These are phyloP conservation scores for Phytophthora parvispora DNA, from an alignment of 352 stramenopile species.

Conservation along the genomic window DNA sequence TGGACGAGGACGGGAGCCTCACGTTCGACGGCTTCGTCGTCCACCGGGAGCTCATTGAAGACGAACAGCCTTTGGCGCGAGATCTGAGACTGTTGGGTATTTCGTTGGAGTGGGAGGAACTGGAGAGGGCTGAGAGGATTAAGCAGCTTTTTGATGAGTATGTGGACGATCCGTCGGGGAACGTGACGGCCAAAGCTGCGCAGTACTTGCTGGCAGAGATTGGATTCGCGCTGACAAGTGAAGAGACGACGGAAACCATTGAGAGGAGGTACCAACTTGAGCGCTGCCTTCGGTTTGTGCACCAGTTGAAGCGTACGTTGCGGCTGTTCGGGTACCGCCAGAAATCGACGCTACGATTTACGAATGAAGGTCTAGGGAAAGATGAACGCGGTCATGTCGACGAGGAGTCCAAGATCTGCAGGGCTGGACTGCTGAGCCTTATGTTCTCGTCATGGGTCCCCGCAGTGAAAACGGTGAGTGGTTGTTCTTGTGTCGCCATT, in stretches of 20 bases:
- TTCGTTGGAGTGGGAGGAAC: slow-evolving; percentile 46
- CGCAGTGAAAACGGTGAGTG: slow-evolving; percentile 42
- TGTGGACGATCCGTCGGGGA: slow-evolving; percentile 37
- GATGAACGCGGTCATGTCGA: slow-evolving; percentile 4
- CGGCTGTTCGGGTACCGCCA: slow-evolving; percentile 78
- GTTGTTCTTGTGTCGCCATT: background rate
- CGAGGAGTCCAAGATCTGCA: slow-evolving; percentile 61
- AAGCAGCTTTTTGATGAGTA: slow-evolving; percentile 61
- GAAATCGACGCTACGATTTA: slow-evolving; percentile 50
- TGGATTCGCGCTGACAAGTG: slow-evolving; percentile 34
- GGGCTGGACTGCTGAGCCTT: slow-evolving; percentile 51
- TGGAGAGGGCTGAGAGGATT: slow-evolving; percentile 29
- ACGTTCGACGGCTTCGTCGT: slow-evolving; percentile 71
- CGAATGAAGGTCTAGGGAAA: slow-evolving; percentile 31
- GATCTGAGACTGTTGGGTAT: slow-evolving; percentile 61
- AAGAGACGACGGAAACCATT: slow-evolving; percentile 52
- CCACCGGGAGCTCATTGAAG: slow-evolving; percentile 63
- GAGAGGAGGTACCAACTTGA: slow-evolving; percentile 45
- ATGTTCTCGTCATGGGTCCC: slow-evolving; percentile 61
- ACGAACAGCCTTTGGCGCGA: slow-evolving; percentile 38
- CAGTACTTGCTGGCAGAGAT: slow-evolving; percentile 70
- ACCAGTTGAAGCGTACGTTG: slow-evolving; percentile 58
- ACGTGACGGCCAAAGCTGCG: slow-evolving; percentile 40
- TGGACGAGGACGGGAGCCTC: slow-evolving; percentile 45
- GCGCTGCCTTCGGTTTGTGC: slow-evolving; percentile 54